These are phyloP conservation scores for Meyerozyma guilliermondii DNA, from an alignment of 1,139 yeast species.

Conservation along the genomic window DNA sequence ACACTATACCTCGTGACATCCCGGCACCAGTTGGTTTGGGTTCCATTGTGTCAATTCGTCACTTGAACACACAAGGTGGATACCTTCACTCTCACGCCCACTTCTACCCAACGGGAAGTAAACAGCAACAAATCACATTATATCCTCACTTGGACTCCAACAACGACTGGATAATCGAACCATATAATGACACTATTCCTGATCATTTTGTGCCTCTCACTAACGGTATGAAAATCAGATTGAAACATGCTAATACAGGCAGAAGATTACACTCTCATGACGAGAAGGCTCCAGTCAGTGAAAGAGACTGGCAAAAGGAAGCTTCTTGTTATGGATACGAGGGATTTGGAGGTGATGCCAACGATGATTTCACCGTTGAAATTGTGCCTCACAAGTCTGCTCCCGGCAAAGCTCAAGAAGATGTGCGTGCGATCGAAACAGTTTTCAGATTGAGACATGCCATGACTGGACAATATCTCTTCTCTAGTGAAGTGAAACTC, in stretches of 20 bases:
- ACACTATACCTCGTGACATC: constrained; percentile 62
- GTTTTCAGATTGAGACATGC: constrained; percentile 86
- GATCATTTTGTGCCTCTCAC: constrained; percentile 55
- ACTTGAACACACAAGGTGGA: constrained; percentile 84
- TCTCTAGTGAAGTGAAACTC: constrained; percentile 78
- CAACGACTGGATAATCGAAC: constrained; percentile 80
- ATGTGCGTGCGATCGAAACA: constrained; percentile 75
- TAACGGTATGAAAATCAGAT: constrained; percentile 77
- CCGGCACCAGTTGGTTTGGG: constrained; percentile 86
- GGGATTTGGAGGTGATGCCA: constrained; percentile 91
- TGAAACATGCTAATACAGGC: constrained; percentile 61
- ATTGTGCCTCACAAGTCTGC: constrained; percentile 59
- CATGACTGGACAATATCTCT: constrained; percentile 82
- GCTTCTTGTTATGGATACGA: constrained; percentile 87
- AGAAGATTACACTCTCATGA: constrained; percentile 95
- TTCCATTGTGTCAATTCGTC: constrained; percentile 75
- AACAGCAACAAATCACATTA: constrained; percentile 90
- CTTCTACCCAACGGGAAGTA: constrained; percentile 84
- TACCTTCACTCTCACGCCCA: constrained; percentile 91
- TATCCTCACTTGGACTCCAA: constrained; percentile 90
- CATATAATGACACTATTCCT: constrained; percentile 51
- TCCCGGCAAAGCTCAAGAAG: constrained; percentile 53
- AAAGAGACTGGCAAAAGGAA: constrained; percentile 95
- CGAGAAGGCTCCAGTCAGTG: constrained; percentile 88
- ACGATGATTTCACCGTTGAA: constrained; percentile 91